Evolutionary conservation across 164 flowering plant genomes (phyloP).

Genomic region (Vitis riparia): DNA sequence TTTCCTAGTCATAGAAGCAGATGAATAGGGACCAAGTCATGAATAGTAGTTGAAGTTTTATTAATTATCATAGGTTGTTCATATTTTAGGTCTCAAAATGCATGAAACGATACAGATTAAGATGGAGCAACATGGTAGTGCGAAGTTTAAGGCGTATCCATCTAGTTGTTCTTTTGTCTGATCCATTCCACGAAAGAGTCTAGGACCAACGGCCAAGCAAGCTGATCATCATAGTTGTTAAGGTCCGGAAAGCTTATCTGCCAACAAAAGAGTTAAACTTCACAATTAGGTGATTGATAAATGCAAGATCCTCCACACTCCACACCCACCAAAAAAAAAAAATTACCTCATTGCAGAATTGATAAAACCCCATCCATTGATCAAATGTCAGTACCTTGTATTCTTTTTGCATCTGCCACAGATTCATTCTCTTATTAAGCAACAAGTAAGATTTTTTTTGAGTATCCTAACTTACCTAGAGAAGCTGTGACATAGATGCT

Average conservation of each 20-base stretch:
- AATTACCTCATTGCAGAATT: constrained; percentile 24
- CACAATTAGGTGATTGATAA: too few relatives aligned
- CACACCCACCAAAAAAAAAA: background rate
- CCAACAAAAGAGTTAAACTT: background rate
- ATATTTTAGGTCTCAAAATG: too few relatives aligned
- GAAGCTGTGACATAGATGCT: too few relatives aligned
- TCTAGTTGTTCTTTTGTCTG: constrained; percentile 11
- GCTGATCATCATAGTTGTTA: constrained; percentile 15
- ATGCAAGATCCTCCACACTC: too few relatives aligned
- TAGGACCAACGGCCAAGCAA: constrained; percentile 27
- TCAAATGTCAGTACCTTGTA: constrained; percentile 22
- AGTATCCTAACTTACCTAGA: too few relatives aligned
- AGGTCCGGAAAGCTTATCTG: constrained; percentile 24
- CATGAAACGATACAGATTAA: too few relatives aligned
- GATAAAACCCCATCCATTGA: constrained; percentile 24
- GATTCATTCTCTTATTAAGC: background rate
- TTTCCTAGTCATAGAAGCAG: background rate
- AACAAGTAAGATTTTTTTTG: too few relatives aligned
- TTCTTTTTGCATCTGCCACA: constrained; percentile 51
- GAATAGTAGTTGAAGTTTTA: background rate
- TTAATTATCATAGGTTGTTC: too few relatives aligned
- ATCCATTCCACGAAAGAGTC: constrained; percentile 32
- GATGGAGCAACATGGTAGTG: too few relatives aligned
- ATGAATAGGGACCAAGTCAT: constrained; percentile 2
- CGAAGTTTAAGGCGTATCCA: background rate